Conservation (phyloP, 805 yeast species). For the Saccharomyces mikatae region DNA sequence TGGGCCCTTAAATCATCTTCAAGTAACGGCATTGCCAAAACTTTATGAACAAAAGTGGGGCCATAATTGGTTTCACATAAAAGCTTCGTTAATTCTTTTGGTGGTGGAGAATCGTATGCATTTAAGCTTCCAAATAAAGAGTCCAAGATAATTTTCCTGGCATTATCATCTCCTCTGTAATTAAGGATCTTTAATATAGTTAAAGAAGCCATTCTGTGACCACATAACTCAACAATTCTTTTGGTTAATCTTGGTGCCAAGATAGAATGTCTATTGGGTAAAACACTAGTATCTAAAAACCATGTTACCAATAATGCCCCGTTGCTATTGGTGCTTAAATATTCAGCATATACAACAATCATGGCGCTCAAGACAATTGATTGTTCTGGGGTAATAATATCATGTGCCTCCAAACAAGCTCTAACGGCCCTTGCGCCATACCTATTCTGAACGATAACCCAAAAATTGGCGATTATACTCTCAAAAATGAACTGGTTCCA, state of each 20-base stretch:
- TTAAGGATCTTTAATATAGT: conserved; percentile 73
- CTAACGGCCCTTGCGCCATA: conserved; percentile 94
- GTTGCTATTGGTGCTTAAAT: conserved; percentile 72
- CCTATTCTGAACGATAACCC: conserved; percentile 77
- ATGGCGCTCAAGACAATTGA: conserved; percentile 65
- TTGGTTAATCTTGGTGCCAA: conserved; percentile 58
- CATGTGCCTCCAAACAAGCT: conserved; percentile 80
- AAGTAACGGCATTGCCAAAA: conserved; percentile 63
- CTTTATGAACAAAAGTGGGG: conserved; percentile 69
- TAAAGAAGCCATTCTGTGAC: conserved; percentile 77
- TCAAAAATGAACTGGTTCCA: conserved; percentile 87
- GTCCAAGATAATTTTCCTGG: conserved; percentile 53
- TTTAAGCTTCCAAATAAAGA: conserved; percentile 53
- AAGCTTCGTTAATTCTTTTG: conserved; percentile 46
- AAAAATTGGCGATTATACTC: conserved; percentile 65
- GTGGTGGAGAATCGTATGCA: conserved; percentile 28
- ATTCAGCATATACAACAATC: conserved; percentile 69
- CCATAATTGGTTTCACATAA: conserved; percentile 64
- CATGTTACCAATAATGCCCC: conserved; percentile 88
- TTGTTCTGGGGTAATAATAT: conserved; percentile 54
- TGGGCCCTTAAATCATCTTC: conserved; percentile 49
- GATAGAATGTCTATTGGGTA: conserved; percentile 57
- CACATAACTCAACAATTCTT: conserved; percentile 53
- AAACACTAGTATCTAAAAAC: conserved; percentile 79
- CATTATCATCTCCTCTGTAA: conserved; percentile 54